Base-by-base conservation (phyloP, 371 early-diverging fungal genomes). In the Choanephora cucurbitarum region DNA sequence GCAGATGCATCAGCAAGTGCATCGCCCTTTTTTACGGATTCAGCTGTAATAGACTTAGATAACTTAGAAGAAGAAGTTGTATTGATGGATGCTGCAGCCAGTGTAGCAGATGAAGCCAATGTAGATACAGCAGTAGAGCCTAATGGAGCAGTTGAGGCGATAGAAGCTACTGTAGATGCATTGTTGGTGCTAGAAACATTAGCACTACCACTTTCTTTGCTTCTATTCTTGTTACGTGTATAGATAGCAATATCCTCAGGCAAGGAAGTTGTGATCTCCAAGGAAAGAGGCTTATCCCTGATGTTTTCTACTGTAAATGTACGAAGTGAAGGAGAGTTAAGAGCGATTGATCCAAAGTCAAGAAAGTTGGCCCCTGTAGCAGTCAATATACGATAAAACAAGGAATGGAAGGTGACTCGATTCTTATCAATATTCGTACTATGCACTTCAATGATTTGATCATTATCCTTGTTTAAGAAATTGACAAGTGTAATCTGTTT, bases 401-500 rank as follows among this genome's bases (percentile, higher is more conserved):
- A 67, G 7, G 96, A 95, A 67, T 98, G 99, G 66, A 94, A 97
- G 0, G 97, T 95, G 39, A 98, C 93, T 13, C 95, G 81, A 58
- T 96, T 91, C 59, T 91, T 91, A 77, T 98, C 99, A 44, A 98
- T 91, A 64, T 98, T 96, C 17, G 87, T 93, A 47, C 96, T 93
- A 41, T 85, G 83, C 9, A 98, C 94, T 52, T 95, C 92, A 21
- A 98, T 85, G 39, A 90, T 90, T 63, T 91, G 91, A 72, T 95
- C 93, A 66, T 97, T 93, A 50, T 90, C 87, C 5, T 89, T 83
- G 67, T 97, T 96, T 40, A 90, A 76, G 45, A 89, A 74, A 66
- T 98, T 98, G 56, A 91, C 90, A 15, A 98, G 82, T 0, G 94
- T 94, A 18, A 98, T 87, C 68, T 98, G 95, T 67, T 97, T 98